Base-by-base conservation (phyloP, 2,329 filamentous ascomycete species). In the Phyllosticta citriasiana region DNA sequence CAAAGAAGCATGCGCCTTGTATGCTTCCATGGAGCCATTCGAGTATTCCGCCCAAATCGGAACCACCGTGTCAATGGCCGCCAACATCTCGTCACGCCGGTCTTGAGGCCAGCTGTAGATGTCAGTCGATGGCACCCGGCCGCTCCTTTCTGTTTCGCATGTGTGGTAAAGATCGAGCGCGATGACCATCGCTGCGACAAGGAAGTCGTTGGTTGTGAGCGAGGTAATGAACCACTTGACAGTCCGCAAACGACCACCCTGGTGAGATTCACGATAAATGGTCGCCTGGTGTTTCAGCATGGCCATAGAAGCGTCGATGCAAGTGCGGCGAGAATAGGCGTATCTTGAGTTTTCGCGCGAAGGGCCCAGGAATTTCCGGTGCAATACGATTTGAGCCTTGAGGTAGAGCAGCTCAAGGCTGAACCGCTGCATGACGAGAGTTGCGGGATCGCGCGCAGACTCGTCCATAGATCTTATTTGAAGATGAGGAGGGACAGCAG, bases 341-440 rank as follows among this genome's bases (percentile, higher is more conserved):
- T 96, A 97, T 8, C 91, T 83, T 9, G 88, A 79, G 67, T 93
- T 94, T 63, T 88, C 84, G 55, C 88, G 81, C 4, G 91, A 89
- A 63, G 86, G 84, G n/a, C 84, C 80, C 62, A 96, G 82, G 72
- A 94, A 97, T 65, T 91, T 91, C 57, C 91, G 84, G 73, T 99
- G 94, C 50, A 99, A 82, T 24, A 96, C 83, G 68, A 91, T 95
- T 67, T 96, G 82, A 19, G 91, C 88, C 75, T 96, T 96, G 65
- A 95, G 86, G 70, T 91, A 96, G 4, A 97, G 77, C 57, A 94
- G 87, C 64, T 94, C 89, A 33, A 97, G 78, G 61, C 88, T 88
- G 71, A 91, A 92, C 27, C 92, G 86, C 57, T 92, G 88, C 77
- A 96, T 88, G 62, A 97, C 83, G 33, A 86, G 68, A 24, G 80